phyloP scores from a whole-genome alignment of 257 asterid genomes.

The Gentiana dahurica region DNA sequence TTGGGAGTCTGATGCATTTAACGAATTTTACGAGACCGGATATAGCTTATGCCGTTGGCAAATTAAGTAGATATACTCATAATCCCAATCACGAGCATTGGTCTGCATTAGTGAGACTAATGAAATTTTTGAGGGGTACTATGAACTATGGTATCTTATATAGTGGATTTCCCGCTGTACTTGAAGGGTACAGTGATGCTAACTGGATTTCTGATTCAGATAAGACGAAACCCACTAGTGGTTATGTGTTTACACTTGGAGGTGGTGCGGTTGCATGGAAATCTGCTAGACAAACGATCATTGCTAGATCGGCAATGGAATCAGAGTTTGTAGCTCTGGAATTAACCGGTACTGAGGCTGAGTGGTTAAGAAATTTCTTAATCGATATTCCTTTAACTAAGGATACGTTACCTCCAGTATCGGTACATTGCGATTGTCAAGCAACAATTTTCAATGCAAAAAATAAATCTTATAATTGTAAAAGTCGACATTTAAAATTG shows the following conservation, averaged over 20 bases:
- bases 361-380: not conserved
- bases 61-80: not conserved
- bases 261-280: not conserved
- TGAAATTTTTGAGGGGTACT: not conserved
- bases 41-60: not conserved
- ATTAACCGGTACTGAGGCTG: not conserved
- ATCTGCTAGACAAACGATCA: constrained; percentile 6
- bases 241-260: not conserved
- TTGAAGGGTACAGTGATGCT: not conserved
- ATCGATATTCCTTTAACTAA: not conserved
- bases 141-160: not conserved
- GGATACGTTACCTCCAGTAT: not conserved
- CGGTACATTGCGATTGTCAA: constrained; percentile 1
- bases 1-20: not conserved
- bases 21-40: not conserved
- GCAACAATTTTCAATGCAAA: not conserved
- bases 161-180: not conserved
- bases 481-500: not conserved
- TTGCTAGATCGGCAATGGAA: constrained; percentile 10
- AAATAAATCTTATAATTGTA: not conserved
- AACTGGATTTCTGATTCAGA: not conserved
- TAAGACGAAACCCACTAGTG: not conserved
- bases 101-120: not conserved
- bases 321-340: constrained; percentile 9
- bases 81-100: too few relatives aligned